Evolutionary conservation across 2,329 filamentous ascomycete genomes (phyloP), one percentile per base, ranked within the genome.

Genomic region (Colletotrichum costaricense): DNA sequence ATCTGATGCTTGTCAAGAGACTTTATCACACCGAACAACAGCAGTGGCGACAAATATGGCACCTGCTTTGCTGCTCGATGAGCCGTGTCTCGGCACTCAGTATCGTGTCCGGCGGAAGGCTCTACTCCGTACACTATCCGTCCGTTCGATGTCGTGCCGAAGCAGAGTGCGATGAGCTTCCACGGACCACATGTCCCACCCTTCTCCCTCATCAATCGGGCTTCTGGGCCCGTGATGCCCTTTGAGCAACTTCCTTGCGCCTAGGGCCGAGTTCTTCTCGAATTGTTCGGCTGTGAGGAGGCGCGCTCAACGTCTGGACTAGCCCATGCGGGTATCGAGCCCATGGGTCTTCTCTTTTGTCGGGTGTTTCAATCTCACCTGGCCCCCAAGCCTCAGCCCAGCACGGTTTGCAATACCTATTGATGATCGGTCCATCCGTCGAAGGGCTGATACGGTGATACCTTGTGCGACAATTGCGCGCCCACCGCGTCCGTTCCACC

Each of bases 211-310:
- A 5, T 54, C 60, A 22, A 16, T 54, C 8, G 62, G 35, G 16
- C n/a, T 19, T 26, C 22, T 22, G 52, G 67, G 56, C 66, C 35
- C 59, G 16, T 12, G 24, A 38, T 46, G 70, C 28, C 60, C 59
- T 49, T 73, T 60, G 35, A 70, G 55, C 60, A 38, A 55, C 56
- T 70, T 70, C 70, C 67, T 67, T 70, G 70, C 67, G 9, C 38
- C 66, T 22, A 12, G 33, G 16, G 60, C n/a, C 55, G 60, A 67
- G 33, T 14, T 11, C n/a, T 70, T 73, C 70, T 73, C 69, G 66
- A 72, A 69, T 46, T 63, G 11, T 72, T 69, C 66, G 65, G 28
- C 38, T 64, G 30, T 14, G 42, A 54, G 30, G 30, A 30, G 59
- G 38, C 5, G 54, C 35, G 58, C 57, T 33, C 52, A 60, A 65